Base-by-base conservation (phyloP, 208 protist species). In the Wallacemonas collosoma region DNA sequence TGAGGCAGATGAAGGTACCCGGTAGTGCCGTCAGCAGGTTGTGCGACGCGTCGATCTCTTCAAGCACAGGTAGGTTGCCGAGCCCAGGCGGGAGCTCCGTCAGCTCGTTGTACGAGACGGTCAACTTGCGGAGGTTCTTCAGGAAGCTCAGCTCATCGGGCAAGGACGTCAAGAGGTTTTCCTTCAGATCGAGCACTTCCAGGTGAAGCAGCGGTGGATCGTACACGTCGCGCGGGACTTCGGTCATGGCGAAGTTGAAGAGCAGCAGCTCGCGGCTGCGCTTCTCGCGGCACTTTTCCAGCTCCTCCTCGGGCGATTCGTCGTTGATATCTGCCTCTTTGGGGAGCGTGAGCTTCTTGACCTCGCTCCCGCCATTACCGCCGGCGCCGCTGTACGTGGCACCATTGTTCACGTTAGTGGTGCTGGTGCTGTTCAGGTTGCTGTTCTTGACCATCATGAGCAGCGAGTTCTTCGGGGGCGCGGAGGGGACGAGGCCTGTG, bases 91-190 rank as follows among this genome's bases (percentile, higher is more conserved):
- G 93, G 26, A 97, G 78, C 51, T 85, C 76, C 50, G 57, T 78
- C 12, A 97, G 79, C 71, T 90, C 71, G 73, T 97, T 97, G 79
- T 95, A 83, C n/a, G 90, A 85, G 45, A 97, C 76, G 6, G 83
- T 63, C 3, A 97, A 63, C 68, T 83, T 86, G 56, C 80, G 84
- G 39, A 97, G 62, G 44, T 82, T 73, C 26, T 72, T 51, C 12
- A 96, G 65, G 69, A 92, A 88, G 47, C 87, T 88, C 54, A 96
- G 61, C 73, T 96, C 85, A 56, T 88, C 73, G 7, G 91, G 88
- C 12, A 96, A 78, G 1, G 65, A 78, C 9, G 72, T 84, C 26
- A 96, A 64, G 38, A 75, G 79, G 74, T 96, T 96, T 54, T 93
- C 81, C 47, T 83, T 90, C 35, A 96, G 68, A 62, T 93, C 88